Conservation (phyloP, 2,329 filamentous ascomycete species). For the Cercospora berteroae region DNA sequence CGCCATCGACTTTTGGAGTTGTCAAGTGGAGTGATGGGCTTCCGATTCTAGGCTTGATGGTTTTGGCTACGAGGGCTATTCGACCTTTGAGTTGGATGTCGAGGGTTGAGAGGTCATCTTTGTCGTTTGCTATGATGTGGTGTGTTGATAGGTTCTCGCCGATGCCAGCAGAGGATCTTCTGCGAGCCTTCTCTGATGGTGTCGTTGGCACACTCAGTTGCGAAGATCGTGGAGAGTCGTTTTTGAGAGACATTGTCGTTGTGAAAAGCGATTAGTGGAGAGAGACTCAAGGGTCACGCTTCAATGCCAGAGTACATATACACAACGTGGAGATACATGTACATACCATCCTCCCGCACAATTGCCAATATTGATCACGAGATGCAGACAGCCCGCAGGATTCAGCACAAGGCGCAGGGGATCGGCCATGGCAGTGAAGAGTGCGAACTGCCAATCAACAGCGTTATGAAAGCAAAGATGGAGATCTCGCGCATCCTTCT, state of each 20-base stretch:
- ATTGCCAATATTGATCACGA: background rate
- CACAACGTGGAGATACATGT: background rate
- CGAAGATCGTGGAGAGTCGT: background rate
- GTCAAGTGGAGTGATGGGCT: background rate
- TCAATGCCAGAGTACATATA: background rate
- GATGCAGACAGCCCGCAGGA: background rate
- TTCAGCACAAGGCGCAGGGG: conserved; percentile 1
- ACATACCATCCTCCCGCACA: background rate
- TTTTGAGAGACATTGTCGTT: background rate
- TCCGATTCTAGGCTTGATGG: background rate
- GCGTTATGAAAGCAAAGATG: background rate
- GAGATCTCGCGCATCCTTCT: conserved; percentile 5
- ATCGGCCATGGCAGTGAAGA: background rate
- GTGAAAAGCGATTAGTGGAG: background rate
- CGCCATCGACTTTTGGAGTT: conserved; percentile 12
- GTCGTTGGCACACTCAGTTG: background rate
- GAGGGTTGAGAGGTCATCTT: background rate
- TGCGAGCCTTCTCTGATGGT: background rate
- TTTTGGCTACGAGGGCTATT: background rate
- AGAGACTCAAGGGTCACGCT: background rate
- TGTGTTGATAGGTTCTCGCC: conserved; percentile 1
- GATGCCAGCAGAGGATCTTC: background rate
- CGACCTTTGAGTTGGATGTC: conserved; percentile 11
- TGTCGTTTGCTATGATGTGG: conserved; percentile 5
- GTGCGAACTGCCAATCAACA: background rate